Base-by-base conservation (phyloP, 2,329 filamentous ascomycete genomes). In the Clonostachys byssicola region DNA sequence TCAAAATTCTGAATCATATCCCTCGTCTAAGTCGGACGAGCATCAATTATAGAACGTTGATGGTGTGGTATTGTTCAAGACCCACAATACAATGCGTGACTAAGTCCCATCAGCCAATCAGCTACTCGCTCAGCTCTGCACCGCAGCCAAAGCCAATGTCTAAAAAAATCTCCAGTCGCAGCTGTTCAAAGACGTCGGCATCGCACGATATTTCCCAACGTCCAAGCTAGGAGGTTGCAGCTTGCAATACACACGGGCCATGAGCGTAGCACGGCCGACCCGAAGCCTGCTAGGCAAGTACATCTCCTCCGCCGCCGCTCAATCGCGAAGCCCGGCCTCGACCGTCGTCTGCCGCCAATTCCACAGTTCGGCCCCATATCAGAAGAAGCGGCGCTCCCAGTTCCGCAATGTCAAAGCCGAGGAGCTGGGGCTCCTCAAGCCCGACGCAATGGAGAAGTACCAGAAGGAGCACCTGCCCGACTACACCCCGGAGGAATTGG, bases 401-500 rank as follows among this genome's bases (percentile, higher is more conserved):
- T 81, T 81, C 60, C 73, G 68, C 56, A 82, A 70, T 60, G 64
- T 81, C 55, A 71, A 65, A 49, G 77, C 76, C 18, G 66, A 70
- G 46, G 65, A 79, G 55, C 66, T 81, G 64, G 78, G 78, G 1
- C 63, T 81, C 39, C 63, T 81, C 40, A 57, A 71, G 41, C 68
- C 72, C 34, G 60, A 70, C 35, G 65, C 67, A 47, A 56, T 80
- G 52, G 60, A 69, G 18, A 56, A 71, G 54, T 79, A 70, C 56
- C 64, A 68, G 47, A 60, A 70, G 51, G 60, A 77, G 40, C 62
- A 68, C 40, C 84, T 83, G 59, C 76, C 82, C 52, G 73, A 79
- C 13, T 94, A 91, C 70, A 83, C 81, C 13, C 68, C 76, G 39
- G 76, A 83, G 53, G 85, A 94, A 61, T 79, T 81, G 59, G 74